These are phyloP conservation scores for Gryganskiella cystojenkinii DNA, from an alignment of 192 early-diverging fungal species.

Conservation along the genomic window DNA sequence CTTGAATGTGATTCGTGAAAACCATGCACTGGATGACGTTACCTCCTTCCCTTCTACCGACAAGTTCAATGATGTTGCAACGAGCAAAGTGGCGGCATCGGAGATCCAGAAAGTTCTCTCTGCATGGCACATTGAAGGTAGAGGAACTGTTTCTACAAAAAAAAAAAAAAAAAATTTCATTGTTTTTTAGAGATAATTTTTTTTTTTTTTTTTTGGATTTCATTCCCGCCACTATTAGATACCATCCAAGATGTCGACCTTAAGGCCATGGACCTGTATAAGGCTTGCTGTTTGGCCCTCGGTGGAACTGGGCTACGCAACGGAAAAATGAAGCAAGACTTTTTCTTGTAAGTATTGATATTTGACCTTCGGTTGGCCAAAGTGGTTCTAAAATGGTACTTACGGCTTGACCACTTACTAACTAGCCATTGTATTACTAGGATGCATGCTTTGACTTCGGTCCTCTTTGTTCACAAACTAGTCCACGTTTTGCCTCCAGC, in stretches of 20 bases:
- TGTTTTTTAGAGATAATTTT: not conserved
- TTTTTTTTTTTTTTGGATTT: not conserved
- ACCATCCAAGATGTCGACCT: slow-evolving; percentile 41
- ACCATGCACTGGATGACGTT: slow-evolving; percentile 33
- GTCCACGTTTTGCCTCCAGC: slow-evolving; percentile 47
- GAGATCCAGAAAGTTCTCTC: slow-evolving; percentile 48
- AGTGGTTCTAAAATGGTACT: not conserved
- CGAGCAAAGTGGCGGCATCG: not conserved
- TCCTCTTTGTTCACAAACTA: slow-evolving; percentile 59
- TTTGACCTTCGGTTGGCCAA: not conserved
- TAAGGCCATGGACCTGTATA: slow-evolving; percentile 56
- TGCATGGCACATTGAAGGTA: slow-evolving; percentile 53
- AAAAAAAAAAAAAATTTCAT: not conserved
- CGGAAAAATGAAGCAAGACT: slow-evolving; percentile 55
- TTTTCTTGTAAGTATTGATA: slow-evolving; percentile 50
- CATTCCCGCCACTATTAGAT: slow-evolving; percentile 2
- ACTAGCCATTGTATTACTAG: slow-evolving; percentile 8
- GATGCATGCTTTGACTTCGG: slow-evolving; percentile 66
- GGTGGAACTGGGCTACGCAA: slow-evolving; percentile 49
- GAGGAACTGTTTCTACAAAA: not conserved
- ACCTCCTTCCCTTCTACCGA: slow-evolving; percentile 3
- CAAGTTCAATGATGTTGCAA: slow-evolving; percentile 8
- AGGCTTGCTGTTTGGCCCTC: slow-evolving; percentile 40
- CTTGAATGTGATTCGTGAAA: slow-evolving; percentile 43
- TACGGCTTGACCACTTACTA: not conserved